Evolutionary conservation across 495 filamentous ascomycete genomes (phyloP).

Genomic region (Rhypophila decipiens): DNA sequence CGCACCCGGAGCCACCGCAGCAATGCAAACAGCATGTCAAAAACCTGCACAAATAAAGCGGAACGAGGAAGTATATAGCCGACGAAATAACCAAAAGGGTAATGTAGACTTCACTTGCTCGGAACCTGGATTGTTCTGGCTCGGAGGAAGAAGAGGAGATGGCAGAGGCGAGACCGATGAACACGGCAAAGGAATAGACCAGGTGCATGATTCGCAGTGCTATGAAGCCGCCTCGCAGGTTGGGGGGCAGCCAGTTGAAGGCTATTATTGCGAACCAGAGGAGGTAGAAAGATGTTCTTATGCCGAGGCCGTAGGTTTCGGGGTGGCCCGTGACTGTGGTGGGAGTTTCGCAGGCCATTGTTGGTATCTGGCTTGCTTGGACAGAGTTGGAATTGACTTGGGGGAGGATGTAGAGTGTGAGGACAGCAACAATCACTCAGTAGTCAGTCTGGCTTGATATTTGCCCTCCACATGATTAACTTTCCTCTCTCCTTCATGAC

Average conservation of each 20-base stretch:
- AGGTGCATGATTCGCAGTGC: slow-evolving; percentile 9
- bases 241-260: slow-evolving; percentile 16
- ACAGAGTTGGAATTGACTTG: too few relatives aligned
- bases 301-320: slow-evolving; percentile 26
- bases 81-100: slow-evolving; percentile 28
- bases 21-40: not conserved
- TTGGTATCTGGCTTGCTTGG: too few relatives aligned
- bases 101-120: slow-evolving; percentile 26
- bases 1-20: too few relatives aligned
- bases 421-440: too few relatives aligned
- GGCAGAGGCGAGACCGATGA: slow-evolving; percentile 12
- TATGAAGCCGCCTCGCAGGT: not conserved
- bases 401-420: too few relatives aligned
- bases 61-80: slow-evolving; percentile 22
- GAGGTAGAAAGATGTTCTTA: slow-evolving; percentile 32
- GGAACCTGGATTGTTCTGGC: not conserved
- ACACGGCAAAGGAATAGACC: slow-evolving; percentile 15
- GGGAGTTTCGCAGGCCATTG: slow-evolving; percentile 8
- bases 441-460: too few relatives aligned
- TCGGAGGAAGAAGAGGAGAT: not conserved
- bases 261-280: slow-evolving; percentile 21
- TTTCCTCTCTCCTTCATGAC: too few relatives aligned
- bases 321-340: too few relatives aligned
- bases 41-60: slow-evolving; percentile 28
- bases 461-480: too few relatives aligned